phyloP scores from a whole-genome alignment of 2,329 filamentous ascomycete species.

The Ceratocystis colombiana region DNA sequence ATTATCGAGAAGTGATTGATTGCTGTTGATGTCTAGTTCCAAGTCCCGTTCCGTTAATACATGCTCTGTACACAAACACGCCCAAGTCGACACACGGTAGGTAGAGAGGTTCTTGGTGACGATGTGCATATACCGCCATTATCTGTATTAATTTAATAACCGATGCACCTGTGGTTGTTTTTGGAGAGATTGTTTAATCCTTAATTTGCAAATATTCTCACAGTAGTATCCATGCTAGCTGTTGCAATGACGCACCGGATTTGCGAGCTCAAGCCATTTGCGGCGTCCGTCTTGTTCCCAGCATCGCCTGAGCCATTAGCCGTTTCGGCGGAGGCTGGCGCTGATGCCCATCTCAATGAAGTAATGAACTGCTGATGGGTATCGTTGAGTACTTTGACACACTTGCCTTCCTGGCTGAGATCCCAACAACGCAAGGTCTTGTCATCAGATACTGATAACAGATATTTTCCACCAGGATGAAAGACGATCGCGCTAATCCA shows the following conservation, averaged over 20 bases:
- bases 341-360: slow-evolving; percentile 79
- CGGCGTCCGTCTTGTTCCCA: slow-evolving; percentile 32
- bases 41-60: slow-evolving; percentile 5
- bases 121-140: neutral
- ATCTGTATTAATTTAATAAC: neutral
- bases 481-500: slow-evolving; percentile 83
- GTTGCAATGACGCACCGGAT: slow-evolving; percentile 79
- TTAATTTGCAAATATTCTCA: slow-evolving; percentile 62
- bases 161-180: neutral
- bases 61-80: neutral
- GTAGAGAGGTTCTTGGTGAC: neutral
- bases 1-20: neutral
- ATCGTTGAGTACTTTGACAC: slow-evolving; percentile 69
- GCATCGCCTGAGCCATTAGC: slow-evolving; percentile 35
- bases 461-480: slow-evolving; percentile 83
- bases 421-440: slow-evolving; percentile 94
- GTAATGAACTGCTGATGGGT: slow-evolving; percentile 77
- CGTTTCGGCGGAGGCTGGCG: slow-evolving; percentile 34
- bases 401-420: slow-evolving; percentile 77
- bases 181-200: neutral
- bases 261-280: slow-evolving; percentile 44
- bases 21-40: neutral
- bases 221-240: slow-evolving; percentile 68
- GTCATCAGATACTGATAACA: slow-evolving; percentile 78
- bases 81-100: neutral